phyloP scores from a whole-genome alignment of 257 asterid genomes.

The Craterostigma plantagineum region DNA sequence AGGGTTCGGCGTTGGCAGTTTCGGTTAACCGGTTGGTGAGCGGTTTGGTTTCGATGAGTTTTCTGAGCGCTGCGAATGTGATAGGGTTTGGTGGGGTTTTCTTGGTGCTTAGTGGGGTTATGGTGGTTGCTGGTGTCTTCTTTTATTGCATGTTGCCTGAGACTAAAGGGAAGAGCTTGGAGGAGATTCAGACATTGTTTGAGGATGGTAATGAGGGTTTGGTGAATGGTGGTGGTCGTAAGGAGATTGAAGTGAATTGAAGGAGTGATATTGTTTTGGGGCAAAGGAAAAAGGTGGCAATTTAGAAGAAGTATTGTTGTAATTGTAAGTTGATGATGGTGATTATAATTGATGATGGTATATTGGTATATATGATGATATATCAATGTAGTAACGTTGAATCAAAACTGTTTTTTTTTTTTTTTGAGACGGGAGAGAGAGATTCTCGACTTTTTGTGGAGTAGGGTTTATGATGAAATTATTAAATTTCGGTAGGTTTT shows the following conservation, averaged over 20 bases:
- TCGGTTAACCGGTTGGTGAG: conserved; percentile 71
- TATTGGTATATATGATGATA: too few species aligned
- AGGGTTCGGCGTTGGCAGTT: conserved; percentile 47
- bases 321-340: too few species aligned
- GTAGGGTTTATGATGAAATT: too few species aligned
- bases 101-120: conserved; percentile 38
- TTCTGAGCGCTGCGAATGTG: conserved; percentile 34
- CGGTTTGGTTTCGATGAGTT: conserved; percentile 58
- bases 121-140: conserved; percentile 38
- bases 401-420: too few species aligned
- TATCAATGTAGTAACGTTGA: too few species aligned
- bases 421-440: too few species aligned
- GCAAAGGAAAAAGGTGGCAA: too few species aligned
- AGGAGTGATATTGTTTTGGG: too few species aligned
- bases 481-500: too few species aligned
- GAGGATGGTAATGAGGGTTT: conserved; percentile 25
- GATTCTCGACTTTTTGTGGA: too few species aligned
- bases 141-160: conserved; percentile 70
- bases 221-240: neutral
- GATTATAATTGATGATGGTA: too few species aligned
- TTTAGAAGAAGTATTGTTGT: too few species aligned
- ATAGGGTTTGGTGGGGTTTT: conserved; percentile 60
- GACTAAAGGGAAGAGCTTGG: conserved; percentile 60
- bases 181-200: conserved; percentile 48
- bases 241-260: neutral